Conservation (phyloP, 108 stramenopile species). For the Chaetoceros muelleri region DNA sequence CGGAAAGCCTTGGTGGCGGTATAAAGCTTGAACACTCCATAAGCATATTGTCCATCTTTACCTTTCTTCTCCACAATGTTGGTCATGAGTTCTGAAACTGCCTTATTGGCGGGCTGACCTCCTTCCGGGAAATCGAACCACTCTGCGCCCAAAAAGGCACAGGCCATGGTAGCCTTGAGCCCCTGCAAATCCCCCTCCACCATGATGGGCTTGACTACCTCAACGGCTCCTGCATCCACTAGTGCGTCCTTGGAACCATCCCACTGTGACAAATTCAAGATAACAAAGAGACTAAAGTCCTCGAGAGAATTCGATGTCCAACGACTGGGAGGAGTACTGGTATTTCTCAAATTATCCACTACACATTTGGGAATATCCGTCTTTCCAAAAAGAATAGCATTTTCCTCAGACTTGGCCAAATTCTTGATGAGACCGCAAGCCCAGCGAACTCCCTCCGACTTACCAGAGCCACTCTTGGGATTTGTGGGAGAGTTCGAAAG, state of each 20-base stretch:
- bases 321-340: slow-evolving; percentile 72
- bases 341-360: slow-evolving; percentile 72
- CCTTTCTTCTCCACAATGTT: slow-evolving; percentile 88
- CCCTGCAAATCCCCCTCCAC: slow-evolving; percentile 83
- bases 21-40: slow-evolving; percentile 90
- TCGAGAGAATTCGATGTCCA: slow-evolving; percentile 87
- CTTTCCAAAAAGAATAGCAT: slow-evolving; percentile 75
- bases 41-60: slow-evolving; percentile 86
- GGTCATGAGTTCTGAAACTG: slow-evolving; percentile 83
- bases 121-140: slow-evolving; percentile 78
- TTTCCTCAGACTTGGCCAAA: slow-evolving; percentile 79
- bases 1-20: slow-evolving; percentile 85
- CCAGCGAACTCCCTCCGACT: slow-evolving; percentile 89
- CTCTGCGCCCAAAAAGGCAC: slow-evolving; percentile 72
- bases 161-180: slow-evolving; percentile 88
- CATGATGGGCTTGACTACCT: slow-evolving; percentile 87
- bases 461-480: slow-evolving; percentile 83
- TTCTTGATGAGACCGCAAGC: slow-evolving; percentile 91
- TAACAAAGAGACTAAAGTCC: slow-evolving; percentile 82
- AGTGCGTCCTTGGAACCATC: slow-evolving; percentile 68
- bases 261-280: slow-evolving; percentile 85
- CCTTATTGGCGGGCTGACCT: slow-evolving; percentile 74
- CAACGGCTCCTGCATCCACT: slow-evolving; percentile 71
- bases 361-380: slow-evolving; percentile 85
- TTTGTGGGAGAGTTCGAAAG: slow-evolving; percentile 80